Evolutionary conservation across 768 basidiomycete species (phyloP).

Genomic region (Phlebiopsis gigantea): DNA sequence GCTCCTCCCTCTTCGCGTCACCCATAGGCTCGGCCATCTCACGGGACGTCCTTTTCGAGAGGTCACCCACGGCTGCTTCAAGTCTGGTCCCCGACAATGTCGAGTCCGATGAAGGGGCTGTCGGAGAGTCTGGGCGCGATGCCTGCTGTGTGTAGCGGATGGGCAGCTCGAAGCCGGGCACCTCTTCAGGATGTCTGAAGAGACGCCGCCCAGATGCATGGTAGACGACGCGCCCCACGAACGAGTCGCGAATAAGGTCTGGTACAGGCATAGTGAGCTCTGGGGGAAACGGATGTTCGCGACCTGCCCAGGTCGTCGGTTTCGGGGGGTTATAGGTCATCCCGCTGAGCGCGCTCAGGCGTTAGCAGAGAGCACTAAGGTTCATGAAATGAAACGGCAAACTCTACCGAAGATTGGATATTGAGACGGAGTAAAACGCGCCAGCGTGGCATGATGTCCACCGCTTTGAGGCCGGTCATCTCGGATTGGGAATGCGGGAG

Average conservation of each 20-base stretch:
- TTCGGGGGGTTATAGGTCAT: too few relatives aligned
- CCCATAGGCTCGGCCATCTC: neutral
- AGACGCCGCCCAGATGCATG: conserved; percentile 18
- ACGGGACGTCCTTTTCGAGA: too few relatives aligned
- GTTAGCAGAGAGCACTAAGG: too few relatives aligned
- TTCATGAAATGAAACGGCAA: neutral
- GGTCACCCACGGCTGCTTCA: neutral
- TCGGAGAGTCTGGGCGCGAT: neutral
- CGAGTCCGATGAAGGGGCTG: neutral
- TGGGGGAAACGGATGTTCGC: neutral
- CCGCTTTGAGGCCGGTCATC: neutral
- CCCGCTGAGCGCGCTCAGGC: too few relatives aligned
- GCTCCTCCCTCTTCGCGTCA: neutral
- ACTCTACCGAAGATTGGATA: neutral
- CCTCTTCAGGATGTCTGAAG: conserved; percentile 17
- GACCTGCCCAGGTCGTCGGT: neutral
- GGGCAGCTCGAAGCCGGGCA: conserved; percentile 7
- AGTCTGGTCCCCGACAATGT: neutral
- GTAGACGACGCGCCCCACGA: conserved; percentile 26
- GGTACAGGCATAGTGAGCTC: neutral
- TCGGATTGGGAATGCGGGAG: too few relatives aligned
- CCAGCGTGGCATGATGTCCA: neutral
- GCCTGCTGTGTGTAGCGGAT: conserved; percentile 2
- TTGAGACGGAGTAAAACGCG: neutral
- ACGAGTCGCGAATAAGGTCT: conserved; percentile 18